Conservation (phyloP, 1,139 yeast species). For the Yamadazyma dendronema region DNA sequence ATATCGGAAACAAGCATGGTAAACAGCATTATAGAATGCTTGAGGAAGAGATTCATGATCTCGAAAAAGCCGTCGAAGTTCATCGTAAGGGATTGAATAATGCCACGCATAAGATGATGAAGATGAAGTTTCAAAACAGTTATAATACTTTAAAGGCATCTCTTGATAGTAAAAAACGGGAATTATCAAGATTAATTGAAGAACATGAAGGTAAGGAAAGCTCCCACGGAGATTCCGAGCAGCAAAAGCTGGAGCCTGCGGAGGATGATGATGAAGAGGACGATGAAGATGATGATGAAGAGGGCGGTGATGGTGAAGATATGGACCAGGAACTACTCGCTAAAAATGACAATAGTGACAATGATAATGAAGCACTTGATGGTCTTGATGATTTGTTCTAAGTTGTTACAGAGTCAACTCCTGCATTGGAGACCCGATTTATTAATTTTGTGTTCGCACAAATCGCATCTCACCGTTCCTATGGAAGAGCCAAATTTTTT, state of each 20-base stretch:
- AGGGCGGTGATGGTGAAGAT: slow-evolving; percentile 28
- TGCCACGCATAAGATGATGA: slow-evolving; percentile 84
- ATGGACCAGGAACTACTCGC: slow-evolving; percentile 35
- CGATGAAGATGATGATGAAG: slow-evolving; percentile 18
- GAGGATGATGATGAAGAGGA: slow-evolving; percentile 23
- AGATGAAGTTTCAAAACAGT: slow-evolving; percentile 82
- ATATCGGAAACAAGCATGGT: slow-evolving; percentile 30
- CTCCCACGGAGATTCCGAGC: slow-evolving; percentile 14
- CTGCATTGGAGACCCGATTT: neutral
- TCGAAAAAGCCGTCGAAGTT: slow-evolving; percentile 74
- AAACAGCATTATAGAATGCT: slow-evolving; percentile 74
- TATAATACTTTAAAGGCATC: slow-evolving; percentile 79
- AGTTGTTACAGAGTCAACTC: neutral
- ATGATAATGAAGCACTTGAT: slow-evolving; percentile 27
- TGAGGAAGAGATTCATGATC: slow-evolving; percentile 81
- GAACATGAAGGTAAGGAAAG: slow-evolving; percentile 28
- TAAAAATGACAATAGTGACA: slow-evolving; percentile 28
- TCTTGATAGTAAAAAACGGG: slow-evolving; percentile 76
- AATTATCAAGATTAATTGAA: slow-evolving; percentile 44
- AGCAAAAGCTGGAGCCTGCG: slow-evolving; percentile 11
- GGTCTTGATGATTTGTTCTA: slow-evolving; percentile 38
- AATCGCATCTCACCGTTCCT: slow-evolving; percentile 8
- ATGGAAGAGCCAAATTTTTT: slow-evolving; percentile 5
- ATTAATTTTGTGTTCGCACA: too few relatives aligned
- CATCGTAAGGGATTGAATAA: slow-evolving; percentile 73